Base-by-base conservation (phyloP, 371 early-diverging fungal genomes). In the Mortierella sp. region DNA sequence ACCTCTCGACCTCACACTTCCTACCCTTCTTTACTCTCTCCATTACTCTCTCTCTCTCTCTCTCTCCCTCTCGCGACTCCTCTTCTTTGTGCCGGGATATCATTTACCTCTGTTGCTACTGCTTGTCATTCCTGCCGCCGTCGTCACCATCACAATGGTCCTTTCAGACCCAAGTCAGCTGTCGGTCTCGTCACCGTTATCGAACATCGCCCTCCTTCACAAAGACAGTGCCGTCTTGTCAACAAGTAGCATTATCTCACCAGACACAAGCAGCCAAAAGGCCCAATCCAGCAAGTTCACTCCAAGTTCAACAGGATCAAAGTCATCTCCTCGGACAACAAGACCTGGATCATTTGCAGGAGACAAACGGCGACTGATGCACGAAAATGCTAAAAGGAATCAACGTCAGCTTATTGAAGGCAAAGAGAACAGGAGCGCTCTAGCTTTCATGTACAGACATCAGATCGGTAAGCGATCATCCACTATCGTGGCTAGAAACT, bases 381-480 rank as follows among this genome's bases (percentile, higher is more conserved):
- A 59, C 14, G 44, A 67, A 44, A 43, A 56, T 39, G 59, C 63
- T 27, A 73, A 67, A 28, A 39, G 24, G 57, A 67, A 52, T 17
- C 67, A 73, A n/a, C 58, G 54, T 17, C 28, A 43, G 39, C 6
- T 63, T 22, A 34, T 62, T 14, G 63, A 58, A 29, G 63, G 60
- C 17, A 60, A 54, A 13, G 60, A 56, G 5, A 52, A 41, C 45
- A 59, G 52, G 22, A 59, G 74, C 43, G 55, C 63, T 9, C 62
- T 73, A 25, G 57, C 63, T 7, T 73, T 73, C 44, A 67, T 67
- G 74, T 67, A 67, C 47, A 54, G 52, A 25, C 74, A 73, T 56
- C 74, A 73, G 50, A 51, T 73, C 29, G 63, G 74, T 73, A 57
- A 55, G 57, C n/a, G n/a, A n/a, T n/a, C n/a, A n/a, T n/a, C n/a